phyloP scores from a whole-genome alignment of 495 filamentous ascomycete species.

The Aspergillus bertholletiae region DNA sequence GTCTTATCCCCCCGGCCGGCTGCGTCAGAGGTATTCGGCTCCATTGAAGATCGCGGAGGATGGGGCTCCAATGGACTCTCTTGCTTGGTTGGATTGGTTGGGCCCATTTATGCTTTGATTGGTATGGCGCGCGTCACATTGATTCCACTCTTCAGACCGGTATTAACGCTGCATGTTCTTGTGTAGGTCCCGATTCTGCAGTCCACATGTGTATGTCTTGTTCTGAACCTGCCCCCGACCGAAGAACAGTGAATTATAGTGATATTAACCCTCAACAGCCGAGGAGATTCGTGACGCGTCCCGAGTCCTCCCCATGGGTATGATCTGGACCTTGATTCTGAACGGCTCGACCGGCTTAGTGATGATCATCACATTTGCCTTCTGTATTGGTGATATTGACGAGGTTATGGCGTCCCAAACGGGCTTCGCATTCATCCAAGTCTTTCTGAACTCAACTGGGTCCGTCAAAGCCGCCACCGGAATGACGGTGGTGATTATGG shows the following conservation, averaged over 20 bases:
- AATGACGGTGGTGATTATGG: slow-evolving; percentile 27
- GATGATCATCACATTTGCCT: slow-evolving; percentile 39
- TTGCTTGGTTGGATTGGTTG: slow-evolving; percentile 28
- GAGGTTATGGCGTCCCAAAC: slow-evolving; percentile 23
- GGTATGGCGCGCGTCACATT: not conserved
- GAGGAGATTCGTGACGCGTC: slow-evolving; percentile 45
- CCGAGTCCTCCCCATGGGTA: slow-evolving; percentile 31
- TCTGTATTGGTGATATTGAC: slow-evolving; percentile 37
- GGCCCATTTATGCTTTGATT: slow-evolving; percentile 32
- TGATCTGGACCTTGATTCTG: slow-evolving; percentile 30
- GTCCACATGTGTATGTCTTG: slow-evolving; percentile 21
- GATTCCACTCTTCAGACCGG: not conserved
- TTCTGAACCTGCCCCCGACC: too few species aligned
- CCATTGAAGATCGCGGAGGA: slow-evolving; percentile 40
- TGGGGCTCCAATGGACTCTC: slow-evolving; percentile 31
- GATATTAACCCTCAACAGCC: slow-evolving; percentile 19
- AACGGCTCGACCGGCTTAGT: slow-evolving; percentile 36
- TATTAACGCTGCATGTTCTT: not conserved
- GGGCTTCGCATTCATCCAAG: slow-evolving; percentile 29
- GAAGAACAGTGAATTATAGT: not conserved
- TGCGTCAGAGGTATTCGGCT: slow-evolving; percentile 40
- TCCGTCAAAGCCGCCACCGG: slow-evolving; percentile 17
- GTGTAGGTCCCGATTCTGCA: slow-evolving; percentile 7
- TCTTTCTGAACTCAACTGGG: slow-evolving; percentile 23
- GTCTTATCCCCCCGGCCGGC: slow-evolving; percentile 33